A percentile compares a stretch with the other conserved stretches of the same genome.
These are phyloP conservation scores for Chaetothyriales sp. DNA, from an alignment of 2,329 filamentous ascomycete genomes.

Conservation along the genomic window DNA sequence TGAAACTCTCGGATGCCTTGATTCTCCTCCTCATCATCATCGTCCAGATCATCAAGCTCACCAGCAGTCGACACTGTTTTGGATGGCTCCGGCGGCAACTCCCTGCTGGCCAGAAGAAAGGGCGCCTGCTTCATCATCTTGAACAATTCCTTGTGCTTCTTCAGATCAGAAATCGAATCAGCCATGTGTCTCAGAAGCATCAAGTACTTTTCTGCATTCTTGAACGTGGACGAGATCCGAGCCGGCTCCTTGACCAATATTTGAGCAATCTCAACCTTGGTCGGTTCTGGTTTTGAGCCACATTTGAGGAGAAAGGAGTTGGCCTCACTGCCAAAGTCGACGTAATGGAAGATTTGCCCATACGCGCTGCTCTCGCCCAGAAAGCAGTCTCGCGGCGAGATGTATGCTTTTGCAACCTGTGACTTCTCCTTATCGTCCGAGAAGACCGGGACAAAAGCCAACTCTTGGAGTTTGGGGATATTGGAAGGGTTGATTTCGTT, in stretches of 20 bases:
- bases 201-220: conserved; percentile 73
- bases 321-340: conserved; percentile 76
- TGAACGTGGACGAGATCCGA: conserved; percentile 62
- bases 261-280: conserved; percentile 66
- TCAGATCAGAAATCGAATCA: conserved; percentile 53
- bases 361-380: conserved; percentile 60
- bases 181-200: conserved; percentile 67
- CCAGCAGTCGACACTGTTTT: conserved; percentile 24
- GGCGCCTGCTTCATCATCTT: conserved; percentile 57
- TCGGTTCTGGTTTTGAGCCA: conserved; percentile 83
- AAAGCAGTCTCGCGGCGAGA: conserved; percentile 62
- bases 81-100: conserved; percentile 35
- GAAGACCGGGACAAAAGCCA: conserved; percentile 57
- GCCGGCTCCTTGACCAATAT: conserved; percentile 74
- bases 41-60: conserved; percentile 23
- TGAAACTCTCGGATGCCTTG: conserved; percentile 61
- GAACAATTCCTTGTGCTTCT: conserved; percentile 64
- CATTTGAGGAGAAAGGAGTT: conserved; percentile 80
- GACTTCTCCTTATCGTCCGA: conserved; percentile 23
- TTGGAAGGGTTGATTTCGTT: conserved; percentile 53
- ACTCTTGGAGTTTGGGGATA: conserved; percentile 45
- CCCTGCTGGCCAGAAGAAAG: conserved; percentile 72
- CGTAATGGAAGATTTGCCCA: conserved; percentile 88
- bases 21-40: conserved; percentile 44
- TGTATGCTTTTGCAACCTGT: conserved; percentile 32